These are phyloP conservation scores for Suillus occidentalis DNA, from an alignment of 768 basidiomycete genomes.

Conservation along the genomic window DNA sequence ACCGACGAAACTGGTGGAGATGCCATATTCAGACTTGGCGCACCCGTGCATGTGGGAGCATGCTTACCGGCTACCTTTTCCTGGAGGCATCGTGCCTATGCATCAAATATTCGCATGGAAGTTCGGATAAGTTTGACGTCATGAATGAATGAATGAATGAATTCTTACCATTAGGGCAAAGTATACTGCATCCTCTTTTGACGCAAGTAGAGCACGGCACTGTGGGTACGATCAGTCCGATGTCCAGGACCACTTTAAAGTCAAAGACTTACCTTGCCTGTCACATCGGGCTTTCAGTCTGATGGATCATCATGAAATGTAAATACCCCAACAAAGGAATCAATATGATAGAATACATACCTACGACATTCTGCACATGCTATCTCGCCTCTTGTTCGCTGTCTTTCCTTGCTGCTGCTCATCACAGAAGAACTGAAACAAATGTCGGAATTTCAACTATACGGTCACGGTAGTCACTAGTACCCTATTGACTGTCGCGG, in stretches of 20 bases:
- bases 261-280: constrained; percentile 18
- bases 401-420: constrained; percentile 21
- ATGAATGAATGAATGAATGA: constrained; percentile 1
- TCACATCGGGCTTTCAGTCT: constrained; percentile 31
- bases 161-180: constrained; percentile 52
- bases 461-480: too few species aligned
- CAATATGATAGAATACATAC: constrained; percentile 12
- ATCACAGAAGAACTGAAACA: constrained; percentile 7
- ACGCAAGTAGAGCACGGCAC: constrained; percentile 44
- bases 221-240: constrained; percentile 22
- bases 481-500: neutral
- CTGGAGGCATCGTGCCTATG: constrained; percentile 53
- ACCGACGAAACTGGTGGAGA: constrained; percentile 44
- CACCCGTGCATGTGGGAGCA: neutral
- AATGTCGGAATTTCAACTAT: neutral
- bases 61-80: constrained; percentile 52
- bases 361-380: constrained; percentile 34
- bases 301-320: neutral
- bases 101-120: neutral
- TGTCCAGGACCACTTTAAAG: constrained; percentile 8
- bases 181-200: constrained; percentile 45
- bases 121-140: neutral
- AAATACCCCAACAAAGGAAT: neutral
- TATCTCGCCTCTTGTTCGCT: constrained; percentile 28
- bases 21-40: neutral